Conservation (phyloP, 2,329 filamentous ascomycete species). For the Phyllosticta paracitricarpa region DNA sequence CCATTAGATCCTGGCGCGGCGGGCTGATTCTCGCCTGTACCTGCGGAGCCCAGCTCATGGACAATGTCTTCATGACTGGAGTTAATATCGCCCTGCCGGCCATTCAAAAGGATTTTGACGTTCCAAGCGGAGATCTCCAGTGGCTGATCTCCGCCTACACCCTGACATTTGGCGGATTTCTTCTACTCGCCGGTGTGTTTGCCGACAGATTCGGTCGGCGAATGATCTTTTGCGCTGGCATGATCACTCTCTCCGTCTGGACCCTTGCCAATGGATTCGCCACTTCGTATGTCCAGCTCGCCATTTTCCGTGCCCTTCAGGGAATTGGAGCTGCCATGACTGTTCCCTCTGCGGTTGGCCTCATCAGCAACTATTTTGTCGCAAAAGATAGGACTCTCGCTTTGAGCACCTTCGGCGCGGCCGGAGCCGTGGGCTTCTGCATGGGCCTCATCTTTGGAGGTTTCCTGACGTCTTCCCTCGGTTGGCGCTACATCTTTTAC, state of each 20-base stretch:
- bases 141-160: conserved; percentile 13
- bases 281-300: conserved; percentile 33
- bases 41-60: conserved; percentile 34
- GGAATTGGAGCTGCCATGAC: conserved; percentile 39
- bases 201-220: conserved; percentile 30
- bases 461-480: conserved; percentile 7
- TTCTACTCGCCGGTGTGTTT: conserved; percentile 17
- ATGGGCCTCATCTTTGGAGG: conserved; percentile 12
- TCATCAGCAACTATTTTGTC: conserved; percentile 33
- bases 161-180: conserved; percentile 19
- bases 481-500: conserved; percentile 12
- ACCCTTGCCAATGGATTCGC: conserved; percentile 38
- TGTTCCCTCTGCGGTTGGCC: conserved; percentile 37
- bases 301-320: conserved; percentile 37
- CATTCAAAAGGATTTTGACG: conserved; percentile 11
- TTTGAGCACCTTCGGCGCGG: conserved; percentile 31
- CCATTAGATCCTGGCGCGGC: conserved; percentile 29
- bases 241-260: conserved; percentile 21
- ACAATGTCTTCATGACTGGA: conserved; percentile 31
- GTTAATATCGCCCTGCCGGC: conserved; percentile 11
- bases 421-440: conserved; percentile 32
- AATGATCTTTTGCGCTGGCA: conserved; percentile 29
- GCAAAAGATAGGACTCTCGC: conserved; percentile 29
- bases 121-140: conserved; percentile 8
- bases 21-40: conserved; percentile 30